Evolutionary conservation across 2,329 filamentous ascomycete genomes (phyloP).

Genomic region (Peltaster fructicola): DNA sequence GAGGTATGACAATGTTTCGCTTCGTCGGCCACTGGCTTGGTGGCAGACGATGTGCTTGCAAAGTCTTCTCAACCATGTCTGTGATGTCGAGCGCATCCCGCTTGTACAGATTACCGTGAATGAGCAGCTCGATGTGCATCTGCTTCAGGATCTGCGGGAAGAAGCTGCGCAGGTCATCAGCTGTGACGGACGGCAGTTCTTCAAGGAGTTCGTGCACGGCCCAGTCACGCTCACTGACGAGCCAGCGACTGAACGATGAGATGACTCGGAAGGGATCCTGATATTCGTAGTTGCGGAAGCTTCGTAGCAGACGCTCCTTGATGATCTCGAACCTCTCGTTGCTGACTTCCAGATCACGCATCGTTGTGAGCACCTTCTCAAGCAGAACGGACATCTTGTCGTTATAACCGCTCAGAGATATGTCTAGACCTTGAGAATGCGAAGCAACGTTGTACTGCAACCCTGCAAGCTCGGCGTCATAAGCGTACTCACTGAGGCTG

Average conservation of each 20-base stretch:
- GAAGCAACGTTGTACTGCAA: constrained; percentile 64
- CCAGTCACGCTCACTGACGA: constrained; percentile 60
- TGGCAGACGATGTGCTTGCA: constrained; percentile 59
- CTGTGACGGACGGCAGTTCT: constrained; percentile 58
- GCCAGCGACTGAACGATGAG: constrained; percentile 62
- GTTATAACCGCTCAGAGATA: constrained; percentile 80
- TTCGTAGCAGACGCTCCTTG: constrained; percentile 64
- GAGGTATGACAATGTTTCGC: constrained; percentile 59
- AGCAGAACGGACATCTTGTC: constrained; percentile 85
- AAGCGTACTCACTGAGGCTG: constrained; percentile 79
- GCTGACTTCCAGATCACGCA: constrained; percentile 68
- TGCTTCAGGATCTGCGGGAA: constrained; percentile 66
- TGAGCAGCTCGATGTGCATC: constrained; percentile 71
- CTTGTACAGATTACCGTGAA: constrained; percentile 85
- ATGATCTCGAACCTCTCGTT: constrained; percentile 82
- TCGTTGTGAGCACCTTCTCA: constrained; percentile 70
- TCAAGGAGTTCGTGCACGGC: constrained; percentile 63
- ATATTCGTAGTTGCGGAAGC: constrained; percentile 72
- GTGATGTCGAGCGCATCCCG: constrained; percentile 79
- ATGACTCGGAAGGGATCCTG: constrained; percentile 83
- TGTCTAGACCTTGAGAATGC: constrained; percentile 54
- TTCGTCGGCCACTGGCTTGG: constrained; percentile 62
- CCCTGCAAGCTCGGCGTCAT: constrained; percentile 86
- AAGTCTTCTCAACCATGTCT: constrained; percentile 58
- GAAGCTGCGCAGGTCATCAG: constrained; percentile 58